Base-by-base conservation (phyloP, 495 filamentous ascomycete species). In the Hypomontagnella submonticulosa region DNA sequence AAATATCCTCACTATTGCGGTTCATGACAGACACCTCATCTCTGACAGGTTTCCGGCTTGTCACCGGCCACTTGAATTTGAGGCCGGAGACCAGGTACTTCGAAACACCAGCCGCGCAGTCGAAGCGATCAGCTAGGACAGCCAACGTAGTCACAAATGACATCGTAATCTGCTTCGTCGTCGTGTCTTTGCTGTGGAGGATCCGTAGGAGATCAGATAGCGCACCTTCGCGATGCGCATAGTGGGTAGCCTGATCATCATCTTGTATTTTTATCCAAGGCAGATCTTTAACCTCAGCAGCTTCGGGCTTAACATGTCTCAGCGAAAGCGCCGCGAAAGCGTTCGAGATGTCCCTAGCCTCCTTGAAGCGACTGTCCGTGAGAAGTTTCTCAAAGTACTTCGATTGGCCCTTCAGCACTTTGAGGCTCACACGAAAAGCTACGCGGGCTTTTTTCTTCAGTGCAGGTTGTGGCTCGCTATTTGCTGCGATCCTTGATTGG, bases 101-200 rank as follows among this genome's bases (percentile, higher is more conserved):
- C 1, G 78, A 70, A 4, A 90, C 75, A 2, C 73, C 66, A 34
- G 78, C 49, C 1, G 82, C 56, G 60, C 83, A 84, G 64, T 86
- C 83, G 68, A 90, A 89, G 36, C 86, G 80, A 67, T 91, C 89
- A 1, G 87, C 88, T 20, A 90, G 76, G n/a, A 90, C 77, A 11
- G 85, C 82, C 19, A 91, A 75, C n/a, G 86, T 83, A 8, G 87
- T 83, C 6, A 90, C 73, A 50, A 84, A 84, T 5, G 77, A 66
- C 61, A 89, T 77, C 9, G 83, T 74, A 13, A 75, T 44, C 42
- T 73, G 75, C 38, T 73, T 75, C 18, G 73, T 73, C 72, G 52
- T 60, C 10, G 61, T 50, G 6, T 75, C 62, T 4, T 67, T 61
- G 13, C 80, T 77, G 71, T 90, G 88, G 8, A 90, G 73, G 5